A percentile compares a stretch with the other conserved stretches of the same genome.
phyloP scores from a whole-genome alignment of 83 land plant species.

The Picea abies region DNA sequence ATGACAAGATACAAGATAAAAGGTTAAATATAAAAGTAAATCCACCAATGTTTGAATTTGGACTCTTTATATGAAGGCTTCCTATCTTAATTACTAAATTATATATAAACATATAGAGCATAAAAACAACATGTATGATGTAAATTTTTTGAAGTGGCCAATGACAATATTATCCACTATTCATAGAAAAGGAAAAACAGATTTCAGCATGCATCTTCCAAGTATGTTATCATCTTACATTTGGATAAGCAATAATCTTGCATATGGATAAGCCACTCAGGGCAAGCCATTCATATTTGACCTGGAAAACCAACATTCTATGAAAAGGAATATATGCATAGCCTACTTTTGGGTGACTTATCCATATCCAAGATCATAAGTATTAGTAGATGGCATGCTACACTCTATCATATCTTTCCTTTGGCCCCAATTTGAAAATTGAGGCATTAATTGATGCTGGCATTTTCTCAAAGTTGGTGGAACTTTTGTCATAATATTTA shows the following conservation, averaged over 20 bases:
- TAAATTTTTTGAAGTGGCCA: constrained; percentile 23
- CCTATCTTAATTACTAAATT: no score
- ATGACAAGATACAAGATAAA: no score
- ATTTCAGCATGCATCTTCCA: constrained; percentile 18
- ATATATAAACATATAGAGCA: no score
- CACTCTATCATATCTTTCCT: constrained; percentile 12
- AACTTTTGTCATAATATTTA: neutral
- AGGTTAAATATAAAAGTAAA: neutral
- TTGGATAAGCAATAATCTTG: neutral
- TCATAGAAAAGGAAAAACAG: constrained; percentile 18
- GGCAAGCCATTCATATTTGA: no score
- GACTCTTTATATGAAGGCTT: neutral
- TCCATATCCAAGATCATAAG: neutral
- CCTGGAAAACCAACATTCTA: no score
- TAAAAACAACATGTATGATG: no score
- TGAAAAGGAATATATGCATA: no score
- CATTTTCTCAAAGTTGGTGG: neutral
- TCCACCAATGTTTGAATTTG: neutral
- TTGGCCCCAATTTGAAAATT: constrained; percentile 16
- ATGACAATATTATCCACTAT: constrained; percentile 53
- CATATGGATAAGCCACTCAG: no score
- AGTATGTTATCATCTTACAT: constrained; percentile 9
- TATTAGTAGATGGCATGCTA: constrained; percentile 16
- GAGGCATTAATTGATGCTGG: constrained; percentile 16
- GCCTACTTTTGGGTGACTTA: neutral